Evolutionary conservation across 139 green algal species (phyloP), one percentile per base, ranked within the genome.

Genomic region (Chlamydomonas schloesseri): DNA sequence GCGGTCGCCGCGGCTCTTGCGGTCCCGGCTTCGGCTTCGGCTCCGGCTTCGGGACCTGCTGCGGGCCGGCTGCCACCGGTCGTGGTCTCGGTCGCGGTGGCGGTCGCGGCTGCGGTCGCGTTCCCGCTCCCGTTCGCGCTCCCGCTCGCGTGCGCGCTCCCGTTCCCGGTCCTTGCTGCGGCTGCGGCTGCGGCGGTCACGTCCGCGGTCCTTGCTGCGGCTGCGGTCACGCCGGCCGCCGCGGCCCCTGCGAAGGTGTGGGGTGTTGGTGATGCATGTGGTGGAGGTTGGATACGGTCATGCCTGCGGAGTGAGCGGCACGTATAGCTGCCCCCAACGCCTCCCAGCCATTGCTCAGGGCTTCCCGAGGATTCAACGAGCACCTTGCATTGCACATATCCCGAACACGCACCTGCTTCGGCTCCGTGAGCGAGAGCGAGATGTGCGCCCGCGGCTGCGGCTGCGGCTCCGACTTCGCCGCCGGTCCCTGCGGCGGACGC

Each of bases 31-130:
- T 46, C 47, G 36, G 74, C 55, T 55, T n/a, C 55, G 36, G 33
- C 71, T 77, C 42, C 71, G 71, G 71, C 71, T 78, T 15, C 37
- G 71, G 33, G 58, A 26, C n/a, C 78, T 36, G 11, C 77, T 46
- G 34, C 58, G n/a, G 1, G 24, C 24, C 28, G 11, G 9, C n/a
- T 10, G 42, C 3, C 21, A 3, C 34, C 31, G 65, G 20, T 65
- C 62, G 53, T n/a, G 21, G 28, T 62, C 62, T n/a, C 73, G 46
- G 0, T 34, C 64, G 3, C 58, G 23, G 8, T 73, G 42, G 24
- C n/a, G n/a, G 15, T 65, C 62, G 21, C 64, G 21, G 8, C 26
- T 24, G 5, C 73, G 53, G n/a, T 1, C 13, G 8, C 73, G n/a
- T 29, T 21, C 33, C 58, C 34, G 64, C 29, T 33, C 73, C 28